Base-by-base conservation (phyloP, 257 asterid genomes). In the Coffea eugenioides region DNA sequence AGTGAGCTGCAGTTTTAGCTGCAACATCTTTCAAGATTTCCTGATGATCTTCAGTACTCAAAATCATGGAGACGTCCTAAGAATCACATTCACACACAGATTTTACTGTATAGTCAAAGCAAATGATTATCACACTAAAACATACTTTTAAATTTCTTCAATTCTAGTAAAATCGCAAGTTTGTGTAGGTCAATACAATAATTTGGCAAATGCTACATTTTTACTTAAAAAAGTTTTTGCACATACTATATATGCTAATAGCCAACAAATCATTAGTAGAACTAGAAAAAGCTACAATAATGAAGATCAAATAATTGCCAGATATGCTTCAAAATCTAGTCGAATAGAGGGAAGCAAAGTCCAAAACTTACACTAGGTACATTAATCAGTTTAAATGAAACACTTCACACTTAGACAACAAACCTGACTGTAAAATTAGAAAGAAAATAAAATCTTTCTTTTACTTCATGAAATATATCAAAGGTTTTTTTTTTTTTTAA, bases 41-140 rank as follows among this genome's bases (percentile, higher is more conserved):
- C 73, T 89, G 94, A 87, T 96, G 97, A 84, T 92, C 98, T 80
- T 96, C 97, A 11, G 98, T 92, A 71, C 94, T 92, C 89, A 95
- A 87, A 80, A 95, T 92, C 91, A 91, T 85, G 36, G 93, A 80
- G 83, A 96, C 84, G 75, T 91, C 97, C 98, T 96, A 83, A 18
- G 49, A 67, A 85, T 64, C 77, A 82, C 41, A 69, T 34, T 15
- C 6, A 57, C 69, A 81, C 79, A 71, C 48, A 27, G 51, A 61
- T 25, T 77, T 59, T 43, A 49, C 69, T 34, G 41, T 59, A 76
- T 66, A 69, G 21, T 69, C 46, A 59, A 56, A 72, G 41, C 25
- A 43, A 73, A n/a, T 51, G 13, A 21, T 25, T 45, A 8, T 16
- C 39, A 9, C 39, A 23, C 45, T 1, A 43, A 15, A 21, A 3